These are phyloP conservation scores for Claviceps africana DNA, from an alignment of 2,329 filamentous ascomycete genomes.

Conservation along the genomic window DNA sequence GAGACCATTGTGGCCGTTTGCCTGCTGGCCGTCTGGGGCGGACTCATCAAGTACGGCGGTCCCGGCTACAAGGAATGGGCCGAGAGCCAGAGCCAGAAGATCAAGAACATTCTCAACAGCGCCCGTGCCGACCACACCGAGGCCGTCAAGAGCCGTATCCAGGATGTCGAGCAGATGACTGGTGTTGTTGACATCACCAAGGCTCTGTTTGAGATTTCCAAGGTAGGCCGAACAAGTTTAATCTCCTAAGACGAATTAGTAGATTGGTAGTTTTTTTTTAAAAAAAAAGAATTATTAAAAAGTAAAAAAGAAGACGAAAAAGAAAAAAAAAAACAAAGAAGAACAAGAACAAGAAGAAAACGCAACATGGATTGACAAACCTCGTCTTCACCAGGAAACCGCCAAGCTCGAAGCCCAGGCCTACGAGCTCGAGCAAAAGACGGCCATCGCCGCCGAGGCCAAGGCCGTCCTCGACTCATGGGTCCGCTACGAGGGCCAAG, in stretches of 20 bases:
- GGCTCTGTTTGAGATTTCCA: constrained; percentile 92
- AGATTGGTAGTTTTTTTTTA: too few relatives aligned
- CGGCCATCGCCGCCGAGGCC: constrained; percentile 79
- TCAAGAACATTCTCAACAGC: constrained; percentile 87
- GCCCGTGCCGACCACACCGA: constrained; percentile 89
- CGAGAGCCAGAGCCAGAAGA: constrained; percentile 74
- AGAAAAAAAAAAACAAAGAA: neutral
- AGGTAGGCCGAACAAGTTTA: constrained; percentile 42
- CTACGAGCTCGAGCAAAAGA: constrained; percentile 94
- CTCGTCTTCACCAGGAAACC: constrained; percentile 55
- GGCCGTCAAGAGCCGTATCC: constrained; percentile 88
- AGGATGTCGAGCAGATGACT: constrained; percentile 86
- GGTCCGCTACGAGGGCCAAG: constrained; percentile 96
- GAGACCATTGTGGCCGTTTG: constrained; percentile 91
- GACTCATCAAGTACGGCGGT: constrained; percentile 83
- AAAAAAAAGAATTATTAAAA: too few relatives aligned
- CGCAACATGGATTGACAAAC: neutral
- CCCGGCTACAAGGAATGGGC: constrained; percentile 91
- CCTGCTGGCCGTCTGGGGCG: constrained; percentile 83
- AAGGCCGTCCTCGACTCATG: constrained; percentile 94
- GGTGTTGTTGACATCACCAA: constrained; percentile 95
- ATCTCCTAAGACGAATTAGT: too few relatives aligned
- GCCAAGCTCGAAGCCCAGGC: constrained; percentile 90
- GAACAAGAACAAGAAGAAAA: neutral
- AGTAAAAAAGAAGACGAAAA: neutral